Percentiles rank a stretch among this genome's conserved stretches.
Conservation (phyloP, 495 filamentous ascomycete species). For the Penicillium fimorum region DNA sequence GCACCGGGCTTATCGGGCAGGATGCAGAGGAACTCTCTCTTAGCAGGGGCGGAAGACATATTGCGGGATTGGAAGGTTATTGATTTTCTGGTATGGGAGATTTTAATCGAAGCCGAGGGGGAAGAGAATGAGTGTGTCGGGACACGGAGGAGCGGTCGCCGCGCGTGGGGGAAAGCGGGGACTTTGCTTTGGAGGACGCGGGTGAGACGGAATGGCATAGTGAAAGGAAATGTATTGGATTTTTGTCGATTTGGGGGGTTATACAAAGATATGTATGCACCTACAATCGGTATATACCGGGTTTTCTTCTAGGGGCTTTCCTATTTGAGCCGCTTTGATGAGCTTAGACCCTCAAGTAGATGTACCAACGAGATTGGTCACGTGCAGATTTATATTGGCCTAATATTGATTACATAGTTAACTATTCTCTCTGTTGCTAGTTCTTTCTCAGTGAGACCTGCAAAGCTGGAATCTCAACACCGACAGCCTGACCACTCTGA, state of each 20-base stretch:
- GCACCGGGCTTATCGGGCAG: conserved; percentile 71
- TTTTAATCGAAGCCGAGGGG: background rate
- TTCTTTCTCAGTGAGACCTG: background rate
- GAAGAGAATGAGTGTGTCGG: conserved; percentile 9
- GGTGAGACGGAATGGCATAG: conserved; percentile 5
- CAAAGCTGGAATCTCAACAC: conserved; percentile 22
- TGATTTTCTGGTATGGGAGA: background rate
- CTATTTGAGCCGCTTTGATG: background rate
- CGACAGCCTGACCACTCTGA: conserved; percentile 35
- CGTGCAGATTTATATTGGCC: background rate
- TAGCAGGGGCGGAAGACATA: conserved; percentile 41
- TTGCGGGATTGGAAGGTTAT: conserved; percentile 13
- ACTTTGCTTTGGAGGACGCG: conserved; percentile 3
- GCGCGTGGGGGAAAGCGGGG: conserved; percentile 29
- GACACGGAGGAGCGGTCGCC: conserved; percentile 14
- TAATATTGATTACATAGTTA: background rate
- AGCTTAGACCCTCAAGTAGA: too few relatives aligned
- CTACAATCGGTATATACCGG: background rate
- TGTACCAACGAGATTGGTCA: background rate
- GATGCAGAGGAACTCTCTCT: conserved; percentile 83
- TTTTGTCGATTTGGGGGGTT: background rate
- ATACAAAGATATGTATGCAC: background rate
- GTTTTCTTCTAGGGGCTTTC: background rate
- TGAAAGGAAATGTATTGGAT: background rate
- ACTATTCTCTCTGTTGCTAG: background rate